Conservation (phyloP, 768 basidiomycete genomes). For the Astraeus odoratus region DNA sequence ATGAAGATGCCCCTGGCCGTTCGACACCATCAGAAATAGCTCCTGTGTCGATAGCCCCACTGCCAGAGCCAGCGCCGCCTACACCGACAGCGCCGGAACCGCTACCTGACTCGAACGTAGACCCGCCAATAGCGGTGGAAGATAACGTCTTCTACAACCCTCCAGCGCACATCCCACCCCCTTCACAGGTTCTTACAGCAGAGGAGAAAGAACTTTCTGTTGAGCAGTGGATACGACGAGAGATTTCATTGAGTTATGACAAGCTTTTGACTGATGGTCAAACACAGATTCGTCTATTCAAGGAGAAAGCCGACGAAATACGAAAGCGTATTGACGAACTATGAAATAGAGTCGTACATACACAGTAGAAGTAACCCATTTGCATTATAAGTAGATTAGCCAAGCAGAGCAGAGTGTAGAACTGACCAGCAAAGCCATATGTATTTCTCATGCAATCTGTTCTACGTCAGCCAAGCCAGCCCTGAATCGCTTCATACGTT, state of each 20-base stretch:
- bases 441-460: too few species aligned
- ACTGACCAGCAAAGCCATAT: too few species aligned
- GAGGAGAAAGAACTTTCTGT: conserved; percentile 73
- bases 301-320: conserved; percentile 36
- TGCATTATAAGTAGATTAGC: too few species aligned
- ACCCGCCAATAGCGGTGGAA: neutral
- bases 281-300: conserved; percentile 42
- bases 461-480: too few species aligned
- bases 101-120: neutral
- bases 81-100: neutral
- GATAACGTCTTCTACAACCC: conserved; percentile 6
- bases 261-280: conserved; percentile 48
- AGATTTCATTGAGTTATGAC: conserved; percentile 64
- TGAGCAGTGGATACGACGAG: conserved; percentile 76
- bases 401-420: too few species aligned
- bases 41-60: too few species aligned
- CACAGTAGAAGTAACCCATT: too few species aligned
- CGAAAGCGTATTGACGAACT: conserved; percentile 31
- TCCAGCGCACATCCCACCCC: conserved; percentile 5
- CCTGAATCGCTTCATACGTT: neutral
- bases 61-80: neutral
- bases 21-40: neutral
- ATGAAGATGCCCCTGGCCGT: neutral
- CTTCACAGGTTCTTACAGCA: conserved; percentile 18
- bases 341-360: too few species aligned